phyloP scores from a whole-genome alignment of 495 filamentous ascomycete genomes.

The Neurospora sp. region DNA sequence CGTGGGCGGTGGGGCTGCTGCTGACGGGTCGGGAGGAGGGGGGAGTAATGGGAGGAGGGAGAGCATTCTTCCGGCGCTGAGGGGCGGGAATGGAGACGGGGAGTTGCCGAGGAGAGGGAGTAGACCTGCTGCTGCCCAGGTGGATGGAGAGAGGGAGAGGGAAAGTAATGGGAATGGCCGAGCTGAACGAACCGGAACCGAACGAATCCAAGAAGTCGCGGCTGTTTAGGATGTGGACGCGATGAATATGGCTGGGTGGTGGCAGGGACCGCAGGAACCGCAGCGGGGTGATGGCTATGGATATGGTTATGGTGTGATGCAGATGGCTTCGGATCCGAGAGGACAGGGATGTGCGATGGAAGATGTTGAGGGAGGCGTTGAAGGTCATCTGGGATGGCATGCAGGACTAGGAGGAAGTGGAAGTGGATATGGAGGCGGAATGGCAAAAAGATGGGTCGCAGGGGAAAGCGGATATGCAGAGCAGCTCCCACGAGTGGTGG shows the following conservation, averaged over 20 bases:
- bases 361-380: neutral
- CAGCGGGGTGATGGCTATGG: neutral
- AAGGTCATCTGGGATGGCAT: too few relatives aligned
- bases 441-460: neutral
- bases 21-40: neutral
- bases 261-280: neutral
- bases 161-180: neutral
- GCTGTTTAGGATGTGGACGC: neutral
- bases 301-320: neutral
- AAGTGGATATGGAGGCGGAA: neutral
- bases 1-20: neutral
- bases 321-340: neutral
- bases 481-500: neutral
- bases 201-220: neutral
- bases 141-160: neutral
- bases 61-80: neutral
- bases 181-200: neutral
- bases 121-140: neutral
- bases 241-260: neutral
- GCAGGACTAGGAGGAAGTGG: neutral
- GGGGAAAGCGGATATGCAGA: neutral
- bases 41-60: neutral
- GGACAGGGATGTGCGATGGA: neutral
- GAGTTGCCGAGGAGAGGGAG: neutral
- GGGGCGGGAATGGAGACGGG: neutral